These are phyloP conservation scores for Phytophthora brassicae DNA, from an alignment of 352 stramenopile genomes.

Conservation along the genomic window DNA sequence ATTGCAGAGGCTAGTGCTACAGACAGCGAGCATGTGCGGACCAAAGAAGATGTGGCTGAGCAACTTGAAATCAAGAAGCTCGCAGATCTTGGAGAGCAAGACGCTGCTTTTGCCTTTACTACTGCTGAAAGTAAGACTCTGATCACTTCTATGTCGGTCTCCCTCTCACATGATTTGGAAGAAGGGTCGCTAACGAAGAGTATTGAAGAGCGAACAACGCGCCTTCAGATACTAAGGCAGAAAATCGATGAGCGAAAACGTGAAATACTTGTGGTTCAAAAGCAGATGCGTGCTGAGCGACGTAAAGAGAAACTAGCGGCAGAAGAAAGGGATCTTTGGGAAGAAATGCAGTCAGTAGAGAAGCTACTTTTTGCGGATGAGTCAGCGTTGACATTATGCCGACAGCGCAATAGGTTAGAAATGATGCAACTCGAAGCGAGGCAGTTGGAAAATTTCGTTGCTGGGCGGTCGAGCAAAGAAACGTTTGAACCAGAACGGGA, in stretches of 20 bases:
- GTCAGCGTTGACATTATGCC: conserved; percentile 36
- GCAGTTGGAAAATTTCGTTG: conserved; percentile 15
- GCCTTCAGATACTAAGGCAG: conserved; percentile 48
- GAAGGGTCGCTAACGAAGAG: conserved; percentile 56
- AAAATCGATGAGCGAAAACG: conserved; percentile 45
- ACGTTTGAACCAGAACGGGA: conserved; percentile 10
- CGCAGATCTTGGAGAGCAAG: not conserved
- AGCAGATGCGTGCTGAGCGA: conserved; percentile 53
- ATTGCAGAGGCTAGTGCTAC: no score
- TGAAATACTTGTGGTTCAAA: conserved; percentile 45
- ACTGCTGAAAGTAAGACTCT: conserved; percentile 7
- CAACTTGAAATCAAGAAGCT: no score
- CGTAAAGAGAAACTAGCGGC: conserved; percentile 43
- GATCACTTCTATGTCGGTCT: conserved; percentile 17
- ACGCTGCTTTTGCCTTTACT: not conserved
- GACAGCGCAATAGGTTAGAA: conserved; percentile 56
- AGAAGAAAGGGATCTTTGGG: conserved; percentile 49
- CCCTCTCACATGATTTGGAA: conserved; percentile 28
- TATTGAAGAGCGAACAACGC: conserved; percentile 60
- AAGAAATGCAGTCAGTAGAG: conserved; percentile 53
- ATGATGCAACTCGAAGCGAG: conserved; percentile 40
- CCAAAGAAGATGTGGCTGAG: no score
- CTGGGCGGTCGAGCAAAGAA: not conserved
- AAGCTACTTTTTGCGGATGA: conserved; percentile 41
- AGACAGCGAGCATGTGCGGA: no score